Base-by-base conservation (phyloP, 305 asterid species). In the Rubia balearica region DNA sequence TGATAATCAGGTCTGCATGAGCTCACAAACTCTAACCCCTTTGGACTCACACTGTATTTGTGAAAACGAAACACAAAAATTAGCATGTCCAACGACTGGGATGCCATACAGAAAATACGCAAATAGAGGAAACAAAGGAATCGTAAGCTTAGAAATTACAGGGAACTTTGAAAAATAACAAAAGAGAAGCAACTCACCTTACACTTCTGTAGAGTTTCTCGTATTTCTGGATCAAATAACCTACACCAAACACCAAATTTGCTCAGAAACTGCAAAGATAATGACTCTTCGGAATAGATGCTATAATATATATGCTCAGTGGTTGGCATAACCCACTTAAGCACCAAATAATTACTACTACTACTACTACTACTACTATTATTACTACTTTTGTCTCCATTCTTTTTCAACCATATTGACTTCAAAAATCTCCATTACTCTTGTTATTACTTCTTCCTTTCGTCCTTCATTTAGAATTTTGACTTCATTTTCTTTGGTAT, bases 1-100 rank as follows among this genome's bases (percentile, higher is more conserved):
- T 91, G 96, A 75, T 89, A 81, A 81, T 93, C 98, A 73, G 98
- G 98, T 81, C 75, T 89, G 81, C 97, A 89, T 64, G 96, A 89
- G 66, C 73, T 86, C 85, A 93, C 81, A 80, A 88, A 93, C 41
- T 87, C 75, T 79, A 81, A 72, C 74, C 98, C 98, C 77, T 80
- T 85, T 45, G 90, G 83, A 77, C 96, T 87, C 73, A 89, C 91
- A 60, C 98, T 93, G 94, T 68, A 83, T 68, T 46, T 4, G n/a
- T 5, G 10, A 36, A 76, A 83, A 68, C 46, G 33, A 59, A 67
- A 68, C 43, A 42, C 22, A 8, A 42, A 49, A 33, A 66, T 7
- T 8, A 33, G 24, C 49, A 62, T n/a, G 64, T 72, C 53, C 73
- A 71, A 60, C 65, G 41, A 65, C 49, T 43, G 59, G 62, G 76